Evolutionary conservation across 2,329 filamentous ascomycete genomes (phyloP).

Genomic region (Ascochyta rabiei): DNA sequence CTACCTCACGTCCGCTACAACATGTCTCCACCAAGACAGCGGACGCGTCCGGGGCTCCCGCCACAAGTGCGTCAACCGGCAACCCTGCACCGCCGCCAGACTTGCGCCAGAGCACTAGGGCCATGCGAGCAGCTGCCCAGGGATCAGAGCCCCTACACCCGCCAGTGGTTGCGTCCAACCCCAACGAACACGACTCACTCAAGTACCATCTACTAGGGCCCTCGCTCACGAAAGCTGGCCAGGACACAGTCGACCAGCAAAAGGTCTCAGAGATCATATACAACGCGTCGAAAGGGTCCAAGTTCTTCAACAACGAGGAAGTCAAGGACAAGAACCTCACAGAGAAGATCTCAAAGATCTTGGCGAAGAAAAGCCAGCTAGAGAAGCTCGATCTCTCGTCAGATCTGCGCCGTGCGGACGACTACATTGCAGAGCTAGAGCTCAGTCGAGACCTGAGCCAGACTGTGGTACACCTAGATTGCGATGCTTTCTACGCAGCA

Average conservation of each 20-base stretch:
- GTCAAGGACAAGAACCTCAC: constrained; percentile 81
- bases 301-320: constrained; percentile 94
- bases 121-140: not conserved
- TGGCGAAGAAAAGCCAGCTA: constrained; percentile 75
- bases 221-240: constrained; percentile 90
- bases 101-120: constrained; percentile 12
- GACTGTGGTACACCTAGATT: constrained; percentile 88
- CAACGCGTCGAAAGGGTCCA: constrained; percentile 93
- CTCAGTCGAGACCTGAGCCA: constrained; percentile 80
- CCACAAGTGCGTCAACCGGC: constrained; percentile 17
- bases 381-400: constrained; percentile 75
- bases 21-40: constrained; percentile 21
- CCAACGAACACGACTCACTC: constrained; percentile 66
- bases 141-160: constrained; percentile 6
- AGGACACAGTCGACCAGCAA: constrained; percentile 89
- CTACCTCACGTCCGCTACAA: constrained; percentile 1
- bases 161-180: constrained; percentile 17
- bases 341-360: constrained; percentile 80
- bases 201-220: constrained; percentile 91
- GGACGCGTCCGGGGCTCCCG: constrained; percentile 23
- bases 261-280: constrained; percentile 98
- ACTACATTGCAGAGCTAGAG: constrained; percentile 81
- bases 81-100: constrained; percentile 7
- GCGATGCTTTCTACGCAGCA: constrained; percentile 96
- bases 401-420: constrained; percentile 78